Conservation (phyloP, 2,329 filamentous ascomycete genomes). For the Diaporthe sp. region DNA sequence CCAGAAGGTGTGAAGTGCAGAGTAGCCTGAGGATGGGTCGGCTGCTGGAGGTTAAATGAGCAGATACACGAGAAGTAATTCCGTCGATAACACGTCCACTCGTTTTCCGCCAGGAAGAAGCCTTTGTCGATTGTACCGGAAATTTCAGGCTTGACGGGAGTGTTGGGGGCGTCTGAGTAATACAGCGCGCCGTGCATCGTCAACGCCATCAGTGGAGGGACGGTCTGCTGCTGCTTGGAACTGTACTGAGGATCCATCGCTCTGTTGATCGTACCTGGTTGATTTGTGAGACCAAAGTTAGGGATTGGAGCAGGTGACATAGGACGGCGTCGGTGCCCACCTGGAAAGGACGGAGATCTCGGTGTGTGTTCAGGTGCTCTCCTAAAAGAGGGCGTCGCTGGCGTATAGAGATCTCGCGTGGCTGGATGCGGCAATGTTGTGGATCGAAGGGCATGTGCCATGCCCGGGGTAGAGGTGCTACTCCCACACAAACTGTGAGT, state of each 20-base stretch:
- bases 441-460: constrained; percentile 69
- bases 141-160: constrained; percentile 76
- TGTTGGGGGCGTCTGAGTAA: constrained; percentile 65
- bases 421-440: constrained; percentile 65
- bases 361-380: constrained; percentile 62
- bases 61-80: constrained; percentile 93
- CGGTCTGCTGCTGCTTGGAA: constrained; percentile 55
- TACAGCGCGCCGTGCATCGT: constrained; percentile 71
- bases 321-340: constrained; percentile 62
- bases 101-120: constrained; percentile 83
- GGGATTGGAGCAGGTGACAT: constrained; percentile 66
- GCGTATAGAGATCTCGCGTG: constrained; percentile 66
- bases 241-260: constrained; percentile 65
- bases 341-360: constrained; percentile 65
- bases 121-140: constrained; percentile 88
- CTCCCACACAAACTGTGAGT: constrained; percentile 55
- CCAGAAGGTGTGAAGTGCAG: constrained; percentile 65
- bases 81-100: constrained; percentile 92
- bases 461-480: constrained; percentile 65
- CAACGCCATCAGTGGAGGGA: constrained; percentile 66
- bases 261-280: constrained; percentile 42
- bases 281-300: constrained; percentile 55
- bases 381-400: constrained; percentile 64
- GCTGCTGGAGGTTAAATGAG: constrained; percentile 78
- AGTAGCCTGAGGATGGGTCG: constrained; percentile 49